These are phyloP conservation scores for Lentinula novae-zelandiae DNA, from an alignment of 1,284 basidiomycete species.

Conservation along the genomic window DNA sequence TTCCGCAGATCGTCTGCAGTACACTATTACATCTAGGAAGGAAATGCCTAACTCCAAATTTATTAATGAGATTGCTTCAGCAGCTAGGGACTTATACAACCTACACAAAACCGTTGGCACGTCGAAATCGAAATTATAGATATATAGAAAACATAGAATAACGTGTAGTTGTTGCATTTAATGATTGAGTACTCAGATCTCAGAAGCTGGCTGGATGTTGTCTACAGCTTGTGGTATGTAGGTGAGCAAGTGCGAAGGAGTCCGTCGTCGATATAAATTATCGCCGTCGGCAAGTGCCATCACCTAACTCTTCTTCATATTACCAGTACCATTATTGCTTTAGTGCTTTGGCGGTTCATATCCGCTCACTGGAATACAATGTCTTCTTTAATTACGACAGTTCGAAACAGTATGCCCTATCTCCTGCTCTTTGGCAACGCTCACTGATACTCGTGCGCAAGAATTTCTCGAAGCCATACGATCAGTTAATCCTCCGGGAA, in stretches of 20 bases:
- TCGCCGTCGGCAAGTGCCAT: not conserved
- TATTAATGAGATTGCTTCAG: constrained; percentile 58
- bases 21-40: constrained; percentile 74
- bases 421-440: not conserved
- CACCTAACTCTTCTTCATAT: not conserved
- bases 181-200: too few relatives aligned
- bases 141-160: not conserved
- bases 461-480: constrained; percentile 80
- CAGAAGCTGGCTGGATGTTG: too few relatives aligned
- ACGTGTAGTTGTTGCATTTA: not conserved
- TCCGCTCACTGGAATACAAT: not conserved
- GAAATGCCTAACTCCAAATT: constrained; percentile 75
- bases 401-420: constrained; percentile 47
- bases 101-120: constrained; percentile 32
- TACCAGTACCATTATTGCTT: not conserved
- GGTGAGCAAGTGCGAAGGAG: too few relatives aligned
- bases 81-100: constrained; percentile 62
- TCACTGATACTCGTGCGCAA: constrained; percentile 25
- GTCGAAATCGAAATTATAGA: constrained; percentile 26
- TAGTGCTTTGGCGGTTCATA: not conserved
- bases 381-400: constrained; percentile 52
- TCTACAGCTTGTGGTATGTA: too few relatives aligned
- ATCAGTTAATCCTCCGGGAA: constrained; percentile 73
- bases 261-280: not conserved
- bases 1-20: constrained; percentile 66